Conservation (phyloP, 1,139 yeast species). For the Sugiyamaella novakii region DNA sequence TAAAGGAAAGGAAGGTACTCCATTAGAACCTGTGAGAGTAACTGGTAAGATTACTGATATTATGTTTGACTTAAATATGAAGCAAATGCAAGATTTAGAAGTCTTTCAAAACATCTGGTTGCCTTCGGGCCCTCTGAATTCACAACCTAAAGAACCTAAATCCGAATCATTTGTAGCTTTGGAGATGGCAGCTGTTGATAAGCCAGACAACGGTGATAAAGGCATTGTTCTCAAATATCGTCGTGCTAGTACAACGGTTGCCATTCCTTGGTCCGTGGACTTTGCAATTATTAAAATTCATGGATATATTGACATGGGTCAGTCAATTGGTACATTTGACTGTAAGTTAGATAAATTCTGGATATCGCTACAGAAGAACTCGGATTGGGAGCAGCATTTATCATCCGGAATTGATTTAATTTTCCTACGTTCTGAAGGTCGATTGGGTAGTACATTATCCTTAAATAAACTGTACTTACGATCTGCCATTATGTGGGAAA, state of each 20-base stretch:
- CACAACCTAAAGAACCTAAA: neutral
- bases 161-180: neutral
- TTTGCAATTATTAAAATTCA: conserved; percentile 56
- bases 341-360: conserved; percentile 62
- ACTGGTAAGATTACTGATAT: conserved; percentile 61
- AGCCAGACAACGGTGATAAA: conserved; percentile 14
- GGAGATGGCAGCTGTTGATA: neutral
- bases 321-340: conserved; percentile 69
- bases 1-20: conserved; percentile 32
- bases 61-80: conserved; percentile 67
- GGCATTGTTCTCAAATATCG: conserved; percentile 54
- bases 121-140: conserved; percentile 41
- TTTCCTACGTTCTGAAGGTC: conserved; percentile 63
- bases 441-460: conserved; percentile 71
- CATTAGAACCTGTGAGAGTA: conserved; percentile 39
- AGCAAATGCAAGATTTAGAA: conserved; percentile 84
- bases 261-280: conserved; percentile 77
- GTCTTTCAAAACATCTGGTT: conserved; percentile 86
- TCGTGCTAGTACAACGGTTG: conserved; percentile 62
- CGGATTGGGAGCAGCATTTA: conserved; percentile 73
- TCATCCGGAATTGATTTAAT: conserved; percentile 60
- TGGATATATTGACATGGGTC: conserved; percentile 75
- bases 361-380: conserved; percentile 61
- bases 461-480: conserved; percentile 56
- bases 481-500: conserved; percentile 71